Percentiles rank a stretch among this genome's conserved stretches.
Evolutionary conservation across 2,329 filamentous ascomycete species (phyloP).

Genomic region (Trichoderma afroharzianum): DNA sequence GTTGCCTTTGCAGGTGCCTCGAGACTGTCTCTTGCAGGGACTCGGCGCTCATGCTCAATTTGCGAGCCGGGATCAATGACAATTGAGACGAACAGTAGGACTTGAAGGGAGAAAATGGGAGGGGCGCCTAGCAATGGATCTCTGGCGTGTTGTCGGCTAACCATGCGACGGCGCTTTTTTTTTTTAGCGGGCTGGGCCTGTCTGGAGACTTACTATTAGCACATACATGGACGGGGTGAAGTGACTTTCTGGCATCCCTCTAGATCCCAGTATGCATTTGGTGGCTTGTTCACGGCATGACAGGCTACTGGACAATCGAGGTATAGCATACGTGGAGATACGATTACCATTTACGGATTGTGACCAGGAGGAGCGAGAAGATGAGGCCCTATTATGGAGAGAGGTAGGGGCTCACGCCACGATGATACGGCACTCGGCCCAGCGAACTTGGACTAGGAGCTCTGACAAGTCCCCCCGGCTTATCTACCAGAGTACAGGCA

Average conservation of each 20-base stretch:
- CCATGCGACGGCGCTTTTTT: not conserved
- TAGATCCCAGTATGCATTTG: not conserved
- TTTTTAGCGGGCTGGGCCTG: not conserved
- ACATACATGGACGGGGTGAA: not conserved
- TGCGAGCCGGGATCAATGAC: not conserved
- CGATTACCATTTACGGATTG: not conserved
- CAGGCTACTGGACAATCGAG: not conserved
- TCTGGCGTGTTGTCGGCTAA: slow-evolving; percentile 11
- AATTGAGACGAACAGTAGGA: slow-evolving; percentile 11
- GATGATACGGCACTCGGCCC: not conserved
- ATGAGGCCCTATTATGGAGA: not conserved
- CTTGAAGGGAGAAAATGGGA: not conserved
- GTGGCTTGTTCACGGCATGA: not conserved
- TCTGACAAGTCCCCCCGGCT: not conserved
- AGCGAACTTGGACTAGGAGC: not conserved
- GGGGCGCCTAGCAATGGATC: not conserved
- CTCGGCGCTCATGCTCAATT: not conserved
- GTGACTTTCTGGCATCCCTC: not conserved
- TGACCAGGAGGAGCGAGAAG: not conserved
- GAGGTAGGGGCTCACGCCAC: not conserved
- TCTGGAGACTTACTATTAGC: not conserved
- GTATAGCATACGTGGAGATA: not conserved
- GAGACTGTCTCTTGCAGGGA: not conserved
- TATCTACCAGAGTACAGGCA: not conserved
- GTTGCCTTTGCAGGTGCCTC: not conserved